Percentiles rank a stretch among this genome's conserved stretches.
These are phyloP conservation scores for Neonectria faginata DNA, from an alignment of 2,329 filamentous ascomycete species.

Conservation along the genomic window DNA sequence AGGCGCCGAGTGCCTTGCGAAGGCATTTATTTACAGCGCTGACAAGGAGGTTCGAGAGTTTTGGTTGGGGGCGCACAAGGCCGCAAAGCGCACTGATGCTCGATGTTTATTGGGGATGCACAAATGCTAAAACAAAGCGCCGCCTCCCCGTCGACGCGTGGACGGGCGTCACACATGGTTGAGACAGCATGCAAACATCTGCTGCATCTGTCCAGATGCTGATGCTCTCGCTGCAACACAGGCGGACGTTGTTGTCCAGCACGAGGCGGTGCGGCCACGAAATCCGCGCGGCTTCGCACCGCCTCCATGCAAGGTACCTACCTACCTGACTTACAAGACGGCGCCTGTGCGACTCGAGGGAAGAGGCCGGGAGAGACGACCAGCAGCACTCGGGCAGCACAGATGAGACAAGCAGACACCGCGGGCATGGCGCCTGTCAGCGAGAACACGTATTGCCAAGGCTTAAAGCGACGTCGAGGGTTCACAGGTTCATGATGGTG, in stretches of 20 bases:
- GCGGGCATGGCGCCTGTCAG: constrained; percentile 9
- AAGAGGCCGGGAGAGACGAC: background rate
- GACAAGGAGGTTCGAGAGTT: constrained; percentile 16
- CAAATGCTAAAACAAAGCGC: constrained; percentile 14
- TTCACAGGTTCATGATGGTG: constrained; percentile 1
- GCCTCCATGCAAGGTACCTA: constrained; percentile 18
- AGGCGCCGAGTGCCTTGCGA: constrained; percentile 21
- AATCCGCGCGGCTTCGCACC: constrained; percentile 16
- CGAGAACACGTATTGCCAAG: background rate
- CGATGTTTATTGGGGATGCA: constrained; percentile 9
- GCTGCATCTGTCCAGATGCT: background rate
- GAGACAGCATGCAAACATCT: background rate
- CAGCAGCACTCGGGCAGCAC: background rate
- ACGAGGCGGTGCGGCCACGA: constrained; percentile 15
- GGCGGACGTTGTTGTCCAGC: constrained; percentile 12
- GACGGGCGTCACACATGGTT: constrained; percentile 1
- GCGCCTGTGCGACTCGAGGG: background rate
- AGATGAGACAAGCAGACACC: background rate
- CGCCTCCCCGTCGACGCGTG: constrained; percentile 12
- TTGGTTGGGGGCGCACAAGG: background rate
- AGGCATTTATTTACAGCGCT: constrained; percentile 23
- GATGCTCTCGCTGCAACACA: constrained; percentile 1
- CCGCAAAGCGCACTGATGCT: constrained; percentile 14
- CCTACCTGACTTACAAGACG: constrained; percentile 11
- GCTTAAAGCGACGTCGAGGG: background rate